Evolutionary conservation across 805 yeast genomes (phyloP).

Genomic region (Saccharomycopsis oosterbeekiorum): DNA sequence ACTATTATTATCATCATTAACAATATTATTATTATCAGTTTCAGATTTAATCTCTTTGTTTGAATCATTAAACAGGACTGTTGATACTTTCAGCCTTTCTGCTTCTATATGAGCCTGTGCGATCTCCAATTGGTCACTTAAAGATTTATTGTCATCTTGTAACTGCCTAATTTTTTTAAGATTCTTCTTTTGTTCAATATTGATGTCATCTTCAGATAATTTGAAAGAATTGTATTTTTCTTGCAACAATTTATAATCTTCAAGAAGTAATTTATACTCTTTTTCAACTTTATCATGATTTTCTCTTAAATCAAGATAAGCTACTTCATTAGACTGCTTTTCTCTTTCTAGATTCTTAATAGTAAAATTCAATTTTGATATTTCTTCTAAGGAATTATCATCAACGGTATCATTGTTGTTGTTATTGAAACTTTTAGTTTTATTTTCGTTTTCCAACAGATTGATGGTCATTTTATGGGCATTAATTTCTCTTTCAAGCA

Average conservation of each 20-base stretch:
- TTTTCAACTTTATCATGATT: conserved; percentile 9
- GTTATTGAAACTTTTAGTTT: background rate
- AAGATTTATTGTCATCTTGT: conserved; percentile 7
- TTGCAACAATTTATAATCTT: conserved; percentile 16
- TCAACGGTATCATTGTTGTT: background rate
- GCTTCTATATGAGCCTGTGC: conserved; percentile 7
- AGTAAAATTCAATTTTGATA: conserved; percentile 9
- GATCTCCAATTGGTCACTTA: conserved; percentile 6
- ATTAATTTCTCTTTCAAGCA: conserved; percentile 11
- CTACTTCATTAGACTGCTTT: conserved; percentile 7
- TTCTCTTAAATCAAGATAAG: conserved; percentile 8
- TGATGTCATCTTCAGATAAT: conserved; percentile 10
- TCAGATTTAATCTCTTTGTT: conserved; percentile 4
- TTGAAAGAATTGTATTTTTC: conserved; percentile 15
- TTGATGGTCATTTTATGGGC: background rate
- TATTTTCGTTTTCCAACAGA: conserved; percentile 2
- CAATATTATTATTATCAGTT: background rate
- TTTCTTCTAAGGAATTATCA: conserved; percentile 3
- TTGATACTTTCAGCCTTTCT: conserved; percentile 4
- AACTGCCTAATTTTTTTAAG: conserved; percentile 2
- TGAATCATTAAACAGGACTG: background rate
- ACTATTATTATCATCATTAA: conserved; percentile 12
- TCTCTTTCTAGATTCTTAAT: conserved; percentile 15
- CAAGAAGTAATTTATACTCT: conserved; percentile 14
- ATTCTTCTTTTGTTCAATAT: conserved; percentile 10